Evolutionary conservation across 192 early-diverging fungal species (phyloP).

Genomic region (Linnemannia zychae): DNA sequence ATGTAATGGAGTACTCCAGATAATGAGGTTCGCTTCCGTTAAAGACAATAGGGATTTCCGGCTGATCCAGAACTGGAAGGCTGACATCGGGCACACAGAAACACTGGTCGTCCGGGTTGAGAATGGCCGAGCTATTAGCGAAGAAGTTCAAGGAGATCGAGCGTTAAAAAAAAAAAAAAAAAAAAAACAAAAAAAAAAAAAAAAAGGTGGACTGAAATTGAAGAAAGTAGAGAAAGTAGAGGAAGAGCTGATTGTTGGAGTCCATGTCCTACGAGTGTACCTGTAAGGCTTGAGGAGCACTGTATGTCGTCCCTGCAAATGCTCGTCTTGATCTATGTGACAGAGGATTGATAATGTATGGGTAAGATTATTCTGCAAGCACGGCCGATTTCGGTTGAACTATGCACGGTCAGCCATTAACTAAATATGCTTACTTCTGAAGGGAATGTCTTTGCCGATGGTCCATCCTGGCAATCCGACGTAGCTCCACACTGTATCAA

Average conservation of each 20-base stretch:
- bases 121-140: slow-evolving; percentile 56
- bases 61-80: slow-evolving; percentile 17
- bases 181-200: no score
- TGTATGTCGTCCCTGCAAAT: slow-evolving; percentile 41
- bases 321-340: slow-evolving; percentile 36
- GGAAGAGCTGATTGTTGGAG: no score
- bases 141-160: background rate
- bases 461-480: slow-evolving; percentile 17
- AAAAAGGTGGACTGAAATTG: no score
- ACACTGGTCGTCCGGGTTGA: slow-evolving; percentile 60
- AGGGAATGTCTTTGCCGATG: background rate
- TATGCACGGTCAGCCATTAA: no score
- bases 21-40: slow-evolving; percentile 43
- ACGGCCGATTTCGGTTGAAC: background rate
- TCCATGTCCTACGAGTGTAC: background rate
- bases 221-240: no score
- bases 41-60: slow-evolving; percentile 44
- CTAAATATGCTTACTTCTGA: slow-evolving; percentile 10
- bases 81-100: slow-evolving; percentile 59
- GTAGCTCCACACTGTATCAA: slow-evolving; percentile 28
- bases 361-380: background rate
- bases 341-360: background rate
- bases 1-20: slow-evolving; percentile 44
- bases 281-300: slow-evolving; percentile 42
- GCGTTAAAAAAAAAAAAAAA: background rate